Evolutionary conservation across 495 filamentous ascomycete species (phyloP), one percentile per base, ranked within the genome.

Genomic region (Hyaloscypha bicolor): DNA sequence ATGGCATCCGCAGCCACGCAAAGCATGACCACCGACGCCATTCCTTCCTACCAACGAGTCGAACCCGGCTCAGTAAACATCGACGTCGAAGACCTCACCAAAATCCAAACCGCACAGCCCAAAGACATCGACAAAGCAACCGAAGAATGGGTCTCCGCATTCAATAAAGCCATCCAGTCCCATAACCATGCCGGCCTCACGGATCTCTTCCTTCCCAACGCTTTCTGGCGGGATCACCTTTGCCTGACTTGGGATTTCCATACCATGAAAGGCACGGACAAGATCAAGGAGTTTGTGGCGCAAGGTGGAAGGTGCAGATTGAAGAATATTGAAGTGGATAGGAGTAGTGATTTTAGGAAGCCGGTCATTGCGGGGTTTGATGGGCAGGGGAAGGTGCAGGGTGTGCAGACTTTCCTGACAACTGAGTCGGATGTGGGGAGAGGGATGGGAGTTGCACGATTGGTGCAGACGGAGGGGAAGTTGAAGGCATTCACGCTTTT

Each of bases 401-500:
- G 63, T 21, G 45, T 72, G 29, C 58, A 69, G 51, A 52, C 63
- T 9, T 66, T 69, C n/a, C 12, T 72, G 4, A 60, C 55, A 16
- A 60, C 53, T 9, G 66, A 68, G 21, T 82, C 82, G 0, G 76
- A 81, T 29, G 70, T 82, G 31, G 86, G 86, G 6, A 69, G 71
- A 11, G 86, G 86, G 12, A 69, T 78, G 0, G 86, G 86, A 5
- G 74, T 87, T 33, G 72, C 84, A n/a, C 78, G 81, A 56, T 72
- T 88, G 33, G 79, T 84, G 33, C 75, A 80, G 64, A 9, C 64
- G 9, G 78, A 79, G 55, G 78, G 70, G 5, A 70, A 78, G 29
- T 86, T 81, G 82, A 87, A 85, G 74, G 84, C 80, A 9, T 88
- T 83, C 69, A 79, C 81, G 2, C 68, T 87, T 4, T 86, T 83